phyloP scores from a whole-genome alignment of 768 basidiomycete genomes.

The Panus rudis region DNA sequence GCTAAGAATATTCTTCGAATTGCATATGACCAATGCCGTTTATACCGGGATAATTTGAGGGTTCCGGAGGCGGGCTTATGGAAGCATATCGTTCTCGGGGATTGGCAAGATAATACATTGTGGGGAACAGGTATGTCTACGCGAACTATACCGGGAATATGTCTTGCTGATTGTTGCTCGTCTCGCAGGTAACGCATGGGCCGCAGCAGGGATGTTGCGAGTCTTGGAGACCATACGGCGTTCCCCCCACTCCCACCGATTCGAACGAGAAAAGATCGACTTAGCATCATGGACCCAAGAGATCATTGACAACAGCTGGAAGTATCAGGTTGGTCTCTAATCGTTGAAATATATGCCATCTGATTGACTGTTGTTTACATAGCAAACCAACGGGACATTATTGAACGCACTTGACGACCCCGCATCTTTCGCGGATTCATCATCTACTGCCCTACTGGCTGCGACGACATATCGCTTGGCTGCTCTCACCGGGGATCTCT shows the following conservation, averaged over 20 bases:
- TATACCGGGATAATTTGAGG: slow-evolving; percentile 49
- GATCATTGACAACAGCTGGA: slow-evolving; percentile 39
- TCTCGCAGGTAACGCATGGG: slow-evolving; percentile 56
- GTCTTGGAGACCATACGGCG: slow-evolving; percentile 48
- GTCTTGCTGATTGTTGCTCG: neutral
- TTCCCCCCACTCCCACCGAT: slow-evolving; percentile 30
- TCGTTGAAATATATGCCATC: no score
- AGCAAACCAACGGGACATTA: slow-evolving; percentile 37
- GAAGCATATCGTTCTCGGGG: slow-evolving; percentile 49
- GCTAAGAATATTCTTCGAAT: slow-evolving; percentile 33
- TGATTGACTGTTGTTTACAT: no score
- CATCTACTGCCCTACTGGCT: slow-evolving; percentile 52
- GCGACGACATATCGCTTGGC: slow-evolving; percentile 51
- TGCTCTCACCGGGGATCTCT: slow-evolving; percentile 29
- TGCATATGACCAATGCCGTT: slow-evolving; percentile 49
- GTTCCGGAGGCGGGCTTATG: slow-evolving; percentile 45
- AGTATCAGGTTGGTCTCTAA: slow-evolving; percentile 36
- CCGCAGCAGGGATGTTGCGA: slow-evolving; percentile 58
- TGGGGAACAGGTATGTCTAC: slow-evolving; percentile 56
- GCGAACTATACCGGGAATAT: no score
- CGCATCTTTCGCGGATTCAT: slow-evolving; percentile 45
- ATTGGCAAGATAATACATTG: slow-evolving; percentile 36
- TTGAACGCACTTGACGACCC: slow-evolving; percentile 46
- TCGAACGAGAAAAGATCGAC: slow-evolving; percentile 35
- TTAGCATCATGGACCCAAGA: slow-evolving; percentile 49